Conservation (phyloP, 2,329 filamentous ascomycete genomes). For the Diaporthe sp. region DNA sequence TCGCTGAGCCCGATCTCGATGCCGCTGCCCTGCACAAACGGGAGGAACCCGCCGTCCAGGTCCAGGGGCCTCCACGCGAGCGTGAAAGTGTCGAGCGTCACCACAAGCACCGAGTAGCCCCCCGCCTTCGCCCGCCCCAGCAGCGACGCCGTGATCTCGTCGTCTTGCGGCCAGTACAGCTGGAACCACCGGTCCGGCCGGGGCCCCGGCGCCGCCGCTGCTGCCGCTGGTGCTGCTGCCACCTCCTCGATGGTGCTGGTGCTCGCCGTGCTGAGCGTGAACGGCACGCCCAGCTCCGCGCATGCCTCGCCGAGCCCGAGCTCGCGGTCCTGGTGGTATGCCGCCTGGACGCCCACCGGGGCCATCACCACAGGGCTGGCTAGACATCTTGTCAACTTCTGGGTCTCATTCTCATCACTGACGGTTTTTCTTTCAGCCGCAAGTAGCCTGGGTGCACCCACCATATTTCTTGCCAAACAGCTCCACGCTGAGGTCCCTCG, state of each 20-base stretch:
- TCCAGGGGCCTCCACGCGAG: constrained; percentile 79
- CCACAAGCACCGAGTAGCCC: constrained; percentile 76
- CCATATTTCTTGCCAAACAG: constrained; percentile 66
- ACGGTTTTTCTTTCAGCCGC: no score
- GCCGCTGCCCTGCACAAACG: constrained; percentile 72
- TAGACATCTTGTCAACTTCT: constrained; percentile 32
- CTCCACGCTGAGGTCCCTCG: constrained; percentile 63
- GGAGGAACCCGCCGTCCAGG: constrained; percentile 72
- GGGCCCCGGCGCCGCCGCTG: constrained; percentile 62
- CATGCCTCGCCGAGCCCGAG: constrained; percentile 74
- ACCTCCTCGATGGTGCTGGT: constrained; percentile 74
- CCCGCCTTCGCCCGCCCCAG: constrained; percentile 71
- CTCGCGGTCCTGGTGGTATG: constrained; percentile 77
- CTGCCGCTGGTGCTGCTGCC: constrained; percentile 52
- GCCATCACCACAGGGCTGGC: constrained; percentile 70
- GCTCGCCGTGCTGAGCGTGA: constrained; percentile 76
- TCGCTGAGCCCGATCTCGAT: constrained; percentile 75
- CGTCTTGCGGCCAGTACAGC: constrained; percentile 79
- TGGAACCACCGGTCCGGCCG: constrained; percentile 77
- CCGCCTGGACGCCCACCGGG: constrained; percentile 77
- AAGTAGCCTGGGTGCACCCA: constrained; percentile 42
- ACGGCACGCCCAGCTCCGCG: constrained; percentile 72
- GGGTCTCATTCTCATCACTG: constrained; percentile 4
- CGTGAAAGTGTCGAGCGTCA: constrained; percentile 80
- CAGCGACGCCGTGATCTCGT: constrained; percentile 75